phyloP scores from a whole-genome alignment of 164 flowering plant genomes.

The Amborella trichopoda region DNA sequence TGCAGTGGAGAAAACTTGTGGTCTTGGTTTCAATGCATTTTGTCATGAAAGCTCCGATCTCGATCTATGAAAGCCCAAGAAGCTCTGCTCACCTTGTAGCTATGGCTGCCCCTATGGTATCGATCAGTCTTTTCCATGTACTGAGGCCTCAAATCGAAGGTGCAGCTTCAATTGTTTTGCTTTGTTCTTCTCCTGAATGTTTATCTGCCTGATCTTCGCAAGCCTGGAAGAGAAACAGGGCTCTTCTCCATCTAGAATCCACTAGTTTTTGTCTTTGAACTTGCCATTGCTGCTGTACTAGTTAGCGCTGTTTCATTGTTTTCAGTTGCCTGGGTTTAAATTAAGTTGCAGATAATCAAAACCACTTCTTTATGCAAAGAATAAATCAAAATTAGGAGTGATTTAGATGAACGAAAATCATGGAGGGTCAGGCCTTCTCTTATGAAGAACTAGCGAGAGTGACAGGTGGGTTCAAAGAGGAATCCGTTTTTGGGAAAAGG shows the following conservation, averaged over 20 bases:
- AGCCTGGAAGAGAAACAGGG: constrained; percentile 14
- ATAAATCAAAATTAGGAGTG: constrained; percentile 41
- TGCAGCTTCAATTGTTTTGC: constrained; percentile 69
- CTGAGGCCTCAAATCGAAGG: constrained; percentile 29
- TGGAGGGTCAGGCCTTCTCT: constrained; percentile 62
- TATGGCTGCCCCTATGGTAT: constrained; percentile 50
- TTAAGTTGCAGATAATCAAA: constrained; percentile 46
- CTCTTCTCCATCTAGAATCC: constrained; percentile 53
- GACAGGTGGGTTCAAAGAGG: constrained; percentile 76
- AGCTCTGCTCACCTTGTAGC: constrained; percentile 74
- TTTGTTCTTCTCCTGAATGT: constrained; percentile 52
- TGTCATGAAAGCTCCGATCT: constrained; percentile 14
- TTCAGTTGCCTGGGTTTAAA: constrained; percentile 58
- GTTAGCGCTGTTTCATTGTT: constrained; percentile 36
- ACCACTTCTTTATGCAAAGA: constrained; percentile 29
- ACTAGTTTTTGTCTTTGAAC: constrained; percentile 65
- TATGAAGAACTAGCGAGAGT: constrained; percentile 84
- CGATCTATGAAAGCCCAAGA: constrained; percentile 39
- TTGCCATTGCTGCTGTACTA: constrained; percentile 52
- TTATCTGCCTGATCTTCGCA: constrained; percentile 47
- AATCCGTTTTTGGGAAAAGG: constrained; percentile 78
- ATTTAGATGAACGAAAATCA: constrained; percentile 66
- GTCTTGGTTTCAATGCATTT: constrained; percentile 39
- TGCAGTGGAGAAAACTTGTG: too few species aligned
- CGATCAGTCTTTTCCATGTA: constrained; percentile 40